These are phyloP conservation scores for Sporisorium exsertum DNA, from an alignment of 1,284 basidiomycete species.

Conservation along the genomic window DNA sequence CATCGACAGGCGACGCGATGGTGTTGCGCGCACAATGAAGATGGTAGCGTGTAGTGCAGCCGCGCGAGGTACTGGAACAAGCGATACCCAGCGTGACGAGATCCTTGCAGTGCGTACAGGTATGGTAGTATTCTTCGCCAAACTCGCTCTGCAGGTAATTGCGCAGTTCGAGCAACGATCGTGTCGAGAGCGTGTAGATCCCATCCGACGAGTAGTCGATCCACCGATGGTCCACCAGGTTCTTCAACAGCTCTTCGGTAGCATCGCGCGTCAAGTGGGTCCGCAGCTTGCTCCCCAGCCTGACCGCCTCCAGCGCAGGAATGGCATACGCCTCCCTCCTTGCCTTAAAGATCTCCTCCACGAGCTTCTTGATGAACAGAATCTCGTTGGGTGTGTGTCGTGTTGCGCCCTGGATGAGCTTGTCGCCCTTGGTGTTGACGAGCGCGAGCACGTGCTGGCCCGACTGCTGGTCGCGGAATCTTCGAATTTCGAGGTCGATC, in stretches of 20 bases:
- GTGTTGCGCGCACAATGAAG: constrained; percentile 39
- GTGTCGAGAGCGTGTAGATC: constrained; percentile 80
- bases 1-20: constrained; percentile 19
- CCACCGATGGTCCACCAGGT: constrained; percentile 85
- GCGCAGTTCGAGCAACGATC: constrained; percentile 79
- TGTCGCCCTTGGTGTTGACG: constrained; percentile 60
- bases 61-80: constrained; percentile 11
- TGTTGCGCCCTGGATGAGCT: constrained; percentile 57
- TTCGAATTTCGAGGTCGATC: constrained; percentile 58
- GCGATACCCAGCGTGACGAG: constrained; percentile 70
- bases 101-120: constrained; percentile 81
- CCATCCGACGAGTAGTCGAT: constrained; percentile 78
- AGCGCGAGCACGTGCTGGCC: constrained; percentile 44
- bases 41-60: constrained; percentile 33
- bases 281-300: constrained; percentile 74
- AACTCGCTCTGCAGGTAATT: constrained; percentile 81
- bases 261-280: constrained; percentile 79
- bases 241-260: constrained; percentile 79
- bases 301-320: constrained; percentile 77
- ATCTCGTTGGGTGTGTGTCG: constrained; percentile 58
- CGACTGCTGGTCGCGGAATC: constrained; percentile 45
- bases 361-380: constrained; percentile 54
- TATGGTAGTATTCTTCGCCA: constrained; percentile 74
- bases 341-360: constrained; percentile 87
- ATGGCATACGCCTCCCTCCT: constrained; percentile 80